A percentile compares a stretch with the other conserved stretches of the same genome.
These are phyloP conservation scores for Rhamnella rubrinervis DNA, from an alignment of 331 rosid genomes.

Conservation along the genomic window DNA sequence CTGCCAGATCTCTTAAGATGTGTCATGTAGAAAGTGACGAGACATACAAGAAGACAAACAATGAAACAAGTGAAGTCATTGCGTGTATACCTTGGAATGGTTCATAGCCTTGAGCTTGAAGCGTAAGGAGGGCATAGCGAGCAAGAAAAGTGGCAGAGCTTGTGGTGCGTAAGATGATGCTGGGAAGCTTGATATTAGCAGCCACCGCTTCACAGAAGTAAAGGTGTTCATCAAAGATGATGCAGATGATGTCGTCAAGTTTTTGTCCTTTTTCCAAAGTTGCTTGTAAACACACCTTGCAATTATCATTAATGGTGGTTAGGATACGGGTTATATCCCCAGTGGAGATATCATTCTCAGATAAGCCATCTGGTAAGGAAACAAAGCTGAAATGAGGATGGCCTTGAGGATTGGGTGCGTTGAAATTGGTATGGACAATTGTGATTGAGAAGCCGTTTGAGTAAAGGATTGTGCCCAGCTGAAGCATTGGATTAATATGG, in stretches of 20 bases:
- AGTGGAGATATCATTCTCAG: background rate
- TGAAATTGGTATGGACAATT: constrained; percentile 13
- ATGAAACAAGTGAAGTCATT: background rate
- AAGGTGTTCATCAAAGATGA: constrained; percentile 24
- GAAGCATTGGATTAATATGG: constrained; percentile 40
- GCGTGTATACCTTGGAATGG: constrained; percentile 2
- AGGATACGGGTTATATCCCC: background rate
- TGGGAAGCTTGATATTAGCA: constrained; percentile 4
- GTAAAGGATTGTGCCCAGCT: constrained; percentile 23
- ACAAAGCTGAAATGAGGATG: constrained; percentile 23
- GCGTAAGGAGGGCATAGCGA: background rate
- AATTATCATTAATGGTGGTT: background rate
- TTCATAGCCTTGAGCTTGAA: background rate
- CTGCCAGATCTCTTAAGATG: no score
- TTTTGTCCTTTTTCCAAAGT: no score
- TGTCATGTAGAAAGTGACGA: background rate
- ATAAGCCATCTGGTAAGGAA: constrained; percentile 1
- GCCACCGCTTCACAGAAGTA: constrained; percentile 21
- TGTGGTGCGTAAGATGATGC: constrained; percentile 20
- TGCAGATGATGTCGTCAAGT: background rate
- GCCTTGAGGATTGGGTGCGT: constrained; percentile 19
- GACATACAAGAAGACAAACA: background rate
- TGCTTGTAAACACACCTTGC: background rate
- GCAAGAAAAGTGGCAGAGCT: constrained; percentile 1
- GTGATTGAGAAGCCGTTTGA: constrained; percentile 30